Conservation (phyloP, 192 early-diverging fungal genomes). For the Entomortierella chlamydospora region DNA sequence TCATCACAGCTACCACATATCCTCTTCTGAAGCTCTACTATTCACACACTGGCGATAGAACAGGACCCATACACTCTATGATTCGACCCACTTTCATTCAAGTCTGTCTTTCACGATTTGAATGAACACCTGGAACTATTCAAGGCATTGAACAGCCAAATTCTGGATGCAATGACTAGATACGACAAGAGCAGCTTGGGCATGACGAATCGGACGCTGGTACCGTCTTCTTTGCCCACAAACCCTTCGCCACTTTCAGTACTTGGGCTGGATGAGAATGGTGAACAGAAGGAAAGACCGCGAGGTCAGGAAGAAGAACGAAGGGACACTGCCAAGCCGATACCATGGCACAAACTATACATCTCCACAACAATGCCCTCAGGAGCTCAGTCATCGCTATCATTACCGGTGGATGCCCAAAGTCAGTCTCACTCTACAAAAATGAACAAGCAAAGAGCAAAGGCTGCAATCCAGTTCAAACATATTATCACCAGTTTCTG, state of each 20-base stretch:
- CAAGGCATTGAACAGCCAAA: conserved; percentile 27
- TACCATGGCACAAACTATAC: conserved; percentile 26
- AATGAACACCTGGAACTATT: conserved; percentile 14
- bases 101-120: conserved; percentile 17
- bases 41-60: not conserved
- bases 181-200: too few relatives aligned
- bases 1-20: not conserved
- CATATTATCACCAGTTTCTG: conserved; percentile 21
- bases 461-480: conserved; percentile 21
- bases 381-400: not conserved
- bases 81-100: conserved; percentile 23
- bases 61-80: not conserved
- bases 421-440: not conserved
- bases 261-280: not conserved
- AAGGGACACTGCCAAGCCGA: conserved; percentile 5
- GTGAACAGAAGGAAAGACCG: conserved; percentile 2
- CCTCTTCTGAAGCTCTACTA: not conserved
- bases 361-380: not conserved
- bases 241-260: not conserved
- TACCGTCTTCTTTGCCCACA: not conserved
- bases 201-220: not conserved
- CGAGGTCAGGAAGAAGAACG: conserved; percentile 20
- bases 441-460: too few relatives aligned
- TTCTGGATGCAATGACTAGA: conserved; percentile 28
- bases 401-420: not conserved